Conservation (phyloP, 257 asterid genomes). For the Lithospermum erythrorhizon region DNA sequence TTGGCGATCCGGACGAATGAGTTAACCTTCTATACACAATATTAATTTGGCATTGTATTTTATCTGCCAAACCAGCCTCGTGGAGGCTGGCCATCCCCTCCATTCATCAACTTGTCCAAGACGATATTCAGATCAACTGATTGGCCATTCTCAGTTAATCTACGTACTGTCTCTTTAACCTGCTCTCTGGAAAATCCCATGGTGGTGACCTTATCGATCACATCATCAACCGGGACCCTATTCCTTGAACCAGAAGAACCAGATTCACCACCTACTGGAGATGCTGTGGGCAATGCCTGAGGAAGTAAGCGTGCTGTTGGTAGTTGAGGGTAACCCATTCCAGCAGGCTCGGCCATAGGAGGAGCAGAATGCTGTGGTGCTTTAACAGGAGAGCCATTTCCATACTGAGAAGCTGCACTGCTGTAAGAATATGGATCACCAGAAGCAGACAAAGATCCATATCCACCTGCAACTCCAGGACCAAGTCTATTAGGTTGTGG, state of each 20-base stretch:
- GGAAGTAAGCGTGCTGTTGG: constrained; percentile 85
- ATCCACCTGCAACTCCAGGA: constrained; percentile 54
- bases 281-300: constrained; percentile 75
- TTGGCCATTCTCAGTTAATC: constrained; percentile 87
- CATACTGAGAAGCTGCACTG: constrained; percentile 43
- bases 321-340: constrained; percentile 66
- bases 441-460: constrained; percentile 43
- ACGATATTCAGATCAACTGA: constrained; percentile 81
- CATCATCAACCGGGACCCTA: constrained; percentile 82
- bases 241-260: constrained; percentile 45
- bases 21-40: no score
- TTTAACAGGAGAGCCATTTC: constrained; percentile 48
- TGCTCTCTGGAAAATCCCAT: constrained; percentile 45
- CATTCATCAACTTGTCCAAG: constrained; percentile 90
- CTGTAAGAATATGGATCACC: constrained; percentile 57
- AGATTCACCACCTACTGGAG: constrained; percentile 47
- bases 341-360: constrained; percentile 40
- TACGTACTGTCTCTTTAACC: no score
- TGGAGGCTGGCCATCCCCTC: constrained; percentile 25
- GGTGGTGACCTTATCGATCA: constrained; percentile 75
- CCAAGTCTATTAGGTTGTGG: constrained; percentile 56
- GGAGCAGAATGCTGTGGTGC: constrained; percentile 39
- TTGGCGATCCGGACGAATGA: no score
- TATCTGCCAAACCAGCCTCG: no score
- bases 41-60: no score